Evolutionary conservation across 1,284 basidiomycete genomes (phyloP), one percentile per base, ranked within the genome.

Genomic region (Cutaneotrichosporon cutaneum): DNA sequence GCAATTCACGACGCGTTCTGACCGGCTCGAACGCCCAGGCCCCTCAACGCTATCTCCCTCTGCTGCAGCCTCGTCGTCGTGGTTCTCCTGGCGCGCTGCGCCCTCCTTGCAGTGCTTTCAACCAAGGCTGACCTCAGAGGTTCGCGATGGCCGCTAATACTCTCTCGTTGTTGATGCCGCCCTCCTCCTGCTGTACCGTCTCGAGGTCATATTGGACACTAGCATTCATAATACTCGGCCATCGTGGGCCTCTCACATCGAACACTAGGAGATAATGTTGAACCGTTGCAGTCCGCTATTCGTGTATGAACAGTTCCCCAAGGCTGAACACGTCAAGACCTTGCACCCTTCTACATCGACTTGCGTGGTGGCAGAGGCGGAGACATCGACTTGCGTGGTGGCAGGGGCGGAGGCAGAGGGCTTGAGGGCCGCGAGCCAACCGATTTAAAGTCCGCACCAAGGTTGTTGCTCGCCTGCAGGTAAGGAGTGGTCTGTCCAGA

Each of bases 291-390:
- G 18, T 6, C 16, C 39, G 18, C 39, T 42, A 3, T 7, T 8
- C 18, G 18, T n/a, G 18, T 42, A n/a, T 14, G 18, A 39, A 33
- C 32, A 33, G 32, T 11, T 6, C 7, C 36, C 36, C 14, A 39
- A 39, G 16, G 18, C 7, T 8, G 18, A n/a, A n/a, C n/a, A n/a
- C 18, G 39, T n/a, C 16, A 42, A 30, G 30, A 4, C 5, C 39
- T 8, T 5, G 11, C 13, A 14, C 26, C 32, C 27, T 39, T 22
- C 45, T 48, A 57, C 22, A 47, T 16, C 14, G 21, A 9, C 45
- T 48, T 48, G 26, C 45, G 45, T 6, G 45, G 45, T 14, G 45
- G 45, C 18, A 48, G 45, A 11, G 45, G 45, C 42, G 42, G 42
- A 10, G 44, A 57, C 22, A 47, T 16, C 14, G 21, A 9, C 45